phyloP scores from a whole-genome alignment of 371 early-diverging fungal species.

The Nematocida ausubeli region DNA sequence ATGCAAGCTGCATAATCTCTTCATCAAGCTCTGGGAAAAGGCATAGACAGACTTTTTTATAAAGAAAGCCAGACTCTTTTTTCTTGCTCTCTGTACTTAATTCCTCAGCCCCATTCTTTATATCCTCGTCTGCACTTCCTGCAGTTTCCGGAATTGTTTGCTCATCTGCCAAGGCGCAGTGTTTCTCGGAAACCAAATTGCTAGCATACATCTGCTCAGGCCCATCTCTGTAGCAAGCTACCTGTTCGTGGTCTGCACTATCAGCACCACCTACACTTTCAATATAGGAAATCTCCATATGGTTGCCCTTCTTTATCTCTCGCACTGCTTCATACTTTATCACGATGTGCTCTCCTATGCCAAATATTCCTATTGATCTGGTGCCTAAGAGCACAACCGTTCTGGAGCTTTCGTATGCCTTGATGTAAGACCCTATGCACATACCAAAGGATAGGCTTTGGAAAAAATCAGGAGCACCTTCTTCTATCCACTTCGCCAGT shows the following conservation, averaged over 20 bases:
- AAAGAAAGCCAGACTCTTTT: neutral
- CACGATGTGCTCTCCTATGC: neutral
- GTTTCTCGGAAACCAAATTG: neutral
- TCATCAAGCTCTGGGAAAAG: neutral
- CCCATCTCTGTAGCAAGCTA: neutral
- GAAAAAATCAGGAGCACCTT: constrained; percentile 13
- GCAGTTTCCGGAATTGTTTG: neutral
- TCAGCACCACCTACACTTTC: neutral
- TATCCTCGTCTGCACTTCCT: neutral
- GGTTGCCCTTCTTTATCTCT: neutral
- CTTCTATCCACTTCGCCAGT: constrained; percentile 37
- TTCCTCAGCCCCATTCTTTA: neutral
- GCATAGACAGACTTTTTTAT: neutral
- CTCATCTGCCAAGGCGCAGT: neutral
- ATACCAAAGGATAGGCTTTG: constrained; percentile 2
- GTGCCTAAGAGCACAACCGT: constrained; percentile 7
- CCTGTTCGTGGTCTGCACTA: neutral
- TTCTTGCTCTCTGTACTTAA: neutral
- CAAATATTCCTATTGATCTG: constrained; percentile 12
- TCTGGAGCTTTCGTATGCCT: neutral
- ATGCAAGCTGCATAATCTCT: constrained; percentile 21
- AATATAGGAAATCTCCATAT: neutral
- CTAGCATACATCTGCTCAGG: neutral
- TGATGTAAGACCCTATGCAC: constrained; percentile 21
- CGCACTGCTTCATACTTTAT: neutral